Conservation (phyloP, 805 yeast species). For the Candida piceae region DNA sequence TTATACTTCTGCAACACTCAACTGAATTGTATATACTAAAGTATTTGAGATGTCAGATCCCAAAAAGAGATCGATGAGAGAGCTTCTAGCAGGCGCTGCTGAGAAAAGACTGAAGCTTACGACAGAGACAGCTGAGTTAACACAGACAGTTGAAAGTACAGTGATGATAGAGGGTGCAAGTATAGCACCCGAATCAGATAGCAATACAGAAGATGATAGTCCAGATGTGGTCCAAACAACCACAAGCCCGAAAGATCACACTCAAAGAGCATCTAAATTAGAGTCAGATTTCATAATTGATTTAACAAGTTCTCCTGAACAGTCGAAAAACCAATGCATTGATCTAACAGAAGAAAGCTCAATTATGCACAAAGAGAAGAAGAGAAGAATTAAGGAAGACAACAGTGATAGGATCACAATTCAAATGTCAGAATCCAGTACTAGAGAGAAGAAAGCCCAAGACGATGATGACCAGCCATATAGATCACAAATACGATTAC, state of each 20-base stretch:
- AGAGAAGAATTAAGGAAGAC: not conserved
- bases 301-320: not conserved
- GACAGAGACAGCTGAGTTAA: too few species aligned
- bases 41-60: too few species aligned
- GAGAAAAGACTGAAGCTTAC: constrained; percentile 13
- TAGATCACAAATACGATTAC: constrained; percentile 24
- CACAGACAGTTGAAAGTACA: too few species aligned
- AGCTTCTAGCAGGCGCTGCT: constrained; percentile 21
- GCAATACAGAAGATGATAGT: not conserved
- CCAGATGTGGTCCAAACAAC: not conserved
- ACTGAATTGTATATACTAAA: not conserved
- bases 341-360: not conserved
- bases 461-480: not conserved
- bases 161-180: too few species aligned
- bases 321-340: not conserved
- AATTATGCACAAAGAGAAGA: too few species aligned
- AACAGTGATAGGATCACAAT: not conserved
- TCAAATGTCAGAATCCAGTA: not conserved
- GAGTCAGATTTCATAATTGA: not conserved
- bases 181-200: not conserved
- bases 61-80: constrained; percentile 8
- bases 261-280: too few species aligned
- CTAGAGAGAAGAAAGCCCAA: not conserved
- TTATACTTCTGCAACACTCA: not conserved
- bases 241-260: too few species aligned